A percentile compares a stretch with the other conserved stretches of the same genome.
phyloP scores from a whole-genome alignment of 306 rosid genomes.

The Gynostemma pentaphyllum region DNA sequence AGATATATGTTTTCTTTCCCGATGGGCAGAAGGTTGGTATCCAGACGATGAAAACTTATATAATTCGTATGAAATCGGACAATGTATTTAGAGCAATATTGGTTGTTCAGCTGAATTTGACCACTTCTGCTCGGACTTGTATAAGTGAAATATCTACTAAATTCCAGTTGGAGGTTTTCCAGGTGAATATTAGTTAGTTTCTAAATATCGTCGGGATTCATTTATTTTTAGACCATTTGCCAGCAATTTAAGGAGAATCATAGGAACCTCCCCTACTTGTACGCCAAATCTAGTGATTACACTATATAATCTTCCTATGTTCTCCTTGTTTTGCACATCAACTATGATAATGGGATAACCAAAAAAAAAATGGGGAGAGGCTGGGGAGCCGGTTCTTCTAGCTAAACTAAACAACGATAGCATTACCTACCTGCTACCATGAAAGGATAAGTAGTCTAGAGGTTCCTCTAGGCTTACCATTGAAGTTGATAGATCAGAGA shows the following conservation, averaged over 20 bases:
- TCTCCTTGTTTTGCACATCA: neutral
- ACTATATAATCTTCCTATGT: no score
- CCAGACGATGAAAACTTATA: slow-evolving; percentile 38
- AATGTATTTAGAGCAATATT: slow-evolving; percentile 54
- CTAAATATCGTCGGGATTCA: neutral
- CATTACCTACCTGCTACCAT: neutral
- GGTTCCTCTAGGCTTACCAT: neutral
- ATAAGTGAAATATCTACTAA: slow-evolving; percentile 34
- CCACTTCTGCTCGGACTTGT: slow-evolving; percentile 34
- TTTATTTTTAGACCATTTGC: neutral
- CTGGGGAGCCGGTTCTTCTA: neutral
- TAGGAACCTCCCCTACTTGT: neutral
- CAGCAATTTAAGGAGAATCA: neutral
- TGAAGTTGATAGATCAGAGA: neutral
- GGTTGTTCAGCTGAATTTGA: slow-evolving; percentile 47
- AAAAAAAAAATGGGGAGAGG: neutral
- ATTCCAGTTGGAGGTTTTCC: slow-evolving; percentile 64
- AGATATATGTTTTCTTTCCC: slow-evolving; percentile 72
- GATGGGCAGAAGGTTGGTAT: slow-evolving; percentile 55
- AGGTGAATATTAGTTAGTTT: slow-evolving; percentile 34
- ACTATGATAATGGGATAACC: neutral
- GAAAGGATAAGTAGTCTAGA: neutral
- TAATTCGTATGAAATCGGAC: slow-evolving; percentile 53
- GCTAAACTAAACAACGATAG: neutral
- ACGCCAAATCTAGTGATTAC: neutral